Evolutionary conservation across 2,329 filamentous ascomycete species (phyloP).

Genomic region (Lizonia empirigonia): DNA sequence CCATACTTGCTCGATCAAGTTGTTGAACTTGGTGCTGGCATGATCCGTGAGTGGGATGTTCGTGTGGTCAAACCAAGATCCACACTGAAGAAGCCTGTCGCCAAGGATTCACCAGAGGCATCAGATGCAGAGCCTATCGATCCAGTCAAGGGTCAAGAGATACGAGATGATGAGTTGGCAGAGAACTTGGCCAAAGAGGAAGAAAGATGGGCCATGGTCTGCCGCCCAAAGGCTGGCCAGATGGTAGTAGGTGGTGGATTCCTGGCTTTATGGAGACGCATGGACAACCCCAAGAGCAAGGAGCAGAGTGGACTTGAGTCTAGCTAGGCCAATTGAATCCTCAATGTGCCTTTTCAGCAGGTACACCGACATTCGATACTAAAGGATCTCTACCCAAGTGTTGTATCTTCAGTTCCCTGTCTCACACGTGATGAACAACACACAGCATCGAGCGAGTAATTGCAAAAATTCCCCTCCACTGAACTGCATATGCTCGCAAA

Average conservation of each 20-base stretch:
- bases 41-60: conserved; percentile 69
- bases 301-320: conserved; percentile 8
- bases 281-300: conserved; percentile 28
- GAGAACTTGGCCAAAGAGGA: conserved; percentile 31
- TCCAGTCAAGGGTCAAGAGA: conserved; percentile 27
- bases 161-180: conserved; percentile 38
- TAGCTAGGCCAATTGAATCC: conserved; percentile 10
- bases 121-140: conserved; percentile 22
- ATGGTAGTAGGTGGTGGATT: conserved; percentile 47
- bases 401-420: conserved; percentile 3
- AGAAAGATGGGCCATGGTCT: conserved; percentile 46
- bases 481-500: conserved; percentile 10
- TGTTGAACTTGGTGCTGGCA: conserved; percentile 62
- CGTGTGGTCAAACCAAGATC: conserved; percentile 55
- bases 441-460: conserved; percentile 14
- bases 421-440: conserved; percentile 18
- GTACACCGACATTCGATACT: conserved; percentile 11
- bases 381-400: conserved; percentile 1
- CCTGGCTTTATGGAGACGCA: conserved; percentile 44
- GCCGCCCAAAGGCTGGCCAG: conserved; percentile 46
- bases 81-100: conserved; percentile 26
- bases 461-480: conserved; percentile 14
- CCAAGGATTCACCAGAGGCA: conserved; percentile 19
- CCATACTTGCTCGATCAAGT: conserved; percentile 65
- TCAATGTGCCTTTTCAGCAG: background rate